Evolutionary conservation across 176 grass and related monocot genomes (phyloP).

Genomic region (Carex scoparia): DNA sequence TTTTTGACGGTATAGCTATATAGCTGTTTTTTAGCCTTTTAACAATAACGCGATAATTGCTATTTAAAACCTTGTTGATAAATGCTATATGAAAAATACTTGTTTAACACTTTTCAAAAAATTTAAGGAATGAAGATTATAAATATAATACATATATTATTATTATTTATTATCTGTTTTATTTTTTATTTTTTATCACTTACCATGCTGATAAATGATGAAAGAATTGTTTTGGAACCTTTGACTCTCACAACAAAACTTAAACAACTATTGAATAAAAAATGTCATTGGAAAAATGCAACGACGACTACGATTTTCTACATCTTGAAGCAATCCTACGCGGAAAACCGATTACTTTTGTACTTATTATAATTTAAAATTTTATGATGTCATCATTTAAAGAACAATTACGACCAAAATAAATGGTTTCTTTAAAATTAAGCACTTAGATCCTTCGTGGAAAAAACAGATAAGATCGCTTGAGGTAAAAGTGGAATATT

Average conservation of each 20-base stretch:
- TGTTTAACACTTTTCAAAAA: too few species aligned
- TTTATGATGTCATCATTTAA: not conserved
- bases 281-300: not conserved
- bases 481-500: not conserved
- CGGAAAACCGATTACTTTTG: not conserved
- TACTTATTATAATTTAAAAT: not conserved
- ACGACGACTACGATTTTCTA: not conserved
- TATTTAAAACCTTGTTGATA: too few species aligned
- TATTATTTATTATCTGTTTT: not conserved
- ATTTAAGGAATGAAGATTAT: too few species aligned
- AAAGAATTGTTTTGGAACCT: not conserved
- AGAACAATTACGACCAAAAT: not conserved
- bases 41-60: too few species aligned
- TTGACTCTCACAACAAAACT: not conserved
- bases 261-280: not conserved
- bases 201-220: not conserved
- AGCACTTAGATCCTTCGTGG: not conserved
- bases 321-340: slow-evolving; percentile 15
- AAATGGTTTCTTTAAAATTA: not conserved
- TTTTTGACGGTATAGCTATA: too few species aligned
- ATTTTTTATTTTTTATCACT: not conserved
- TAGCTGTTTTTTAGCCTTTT: too few species aligned
- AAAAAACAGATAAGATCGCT: not conserved
- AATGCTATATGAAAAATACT: too few species aligned
- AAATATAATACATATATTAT: too few species aligned